Percentiles rank a stretch among this genome's conserved stretches.
Conservation (phyloP, 495 filamentous ascomycete species). For the Penicillium mononematosum region DNA sequence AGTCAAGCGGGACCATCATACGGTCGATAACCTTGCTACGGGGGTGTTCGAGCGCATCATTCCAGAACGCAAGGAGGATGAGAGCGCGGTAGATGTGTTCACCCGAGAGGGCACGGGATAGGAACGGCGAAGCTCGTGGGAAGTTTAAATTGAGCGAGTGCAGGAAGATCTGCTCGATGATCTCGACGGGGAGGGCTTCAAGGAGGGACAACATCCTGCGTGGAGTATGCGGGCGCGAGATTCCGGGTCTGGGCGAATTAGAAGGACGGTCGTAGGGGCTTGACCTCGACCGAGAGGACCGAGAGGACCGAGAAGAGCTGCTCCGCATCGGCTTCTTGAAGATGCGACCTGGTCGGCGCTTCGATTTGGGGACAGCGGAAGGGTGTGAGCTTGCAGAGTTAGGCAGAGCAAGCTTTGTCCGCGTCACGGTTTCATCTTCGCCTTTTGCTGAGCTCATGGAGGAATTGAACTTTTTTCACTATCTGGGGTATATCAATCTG, state of each 20-base stretch:
- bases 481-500: not conserved
- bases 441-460: conserved; percentile 11
- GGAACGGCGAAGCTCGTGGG: conserved; percentile 39
- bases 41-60: conserved; percentile 20
- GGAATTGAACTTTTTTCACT: not conserved
- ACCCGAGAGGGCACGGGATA: conserved; percentile 41
- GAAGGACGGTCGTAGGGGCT: conserved; percentile 7
- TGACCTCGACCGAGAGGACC: conserved; percentile 5
- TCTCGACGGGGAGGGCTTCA: conserved; percentile 52
- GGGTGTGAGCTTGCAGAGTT: conserved; percentile 2
- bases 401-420: not conserved
- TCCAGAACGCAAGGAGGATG: conserved; percentile 43
- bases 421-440: not conserved
- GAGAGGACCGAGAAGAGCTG: conserved; percentile 5
- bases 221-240: not conserved
- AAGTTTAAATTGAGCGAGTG: conserved; percentile 49
- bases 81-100: conserved; percentile 43
- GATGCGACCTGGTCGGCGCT: conserved; percentile 16
- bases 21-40: conserved; percentile 21
- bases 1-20: conserved; percentile 38
- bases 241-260: conserved; percentile 5
- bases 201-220: conserved; percentile 35
- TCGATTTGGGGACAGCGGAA: conserved; percentile 7
- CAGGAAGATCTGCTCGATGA: conserved; percentile 55
- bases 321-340: conserved; percentile 19